phyloP scores from a whole-genome alignment of 148 eudicot species.

The Chenopodium formosanum region DNA sequence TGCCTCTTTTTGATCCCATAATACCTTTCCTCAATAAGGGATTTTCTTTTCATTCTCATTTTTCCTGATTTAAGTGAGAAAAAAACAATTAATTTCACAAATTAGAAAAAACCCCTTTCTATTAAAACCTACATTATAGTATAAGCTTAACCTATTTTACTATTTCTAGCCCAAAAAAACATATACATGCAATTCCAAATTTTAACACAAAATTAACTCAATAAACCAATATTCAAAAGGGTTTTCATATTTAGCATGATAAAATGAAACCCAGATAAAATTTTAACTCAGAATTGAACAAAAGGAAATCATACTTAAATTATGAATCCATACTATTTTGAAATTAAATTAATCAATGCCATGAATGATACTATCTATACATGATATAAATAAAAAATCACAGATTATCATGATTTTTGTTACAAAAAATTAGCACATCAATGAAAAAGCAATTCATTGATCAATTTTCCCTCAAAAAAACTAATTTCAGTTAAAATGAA shows the following conservation, averaged over 20 bases:
- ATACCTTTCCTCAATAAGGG: slow-evolving; percentile 26
- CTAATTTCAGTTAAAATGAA: background rate
- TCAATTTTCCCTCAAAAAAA: background rate
- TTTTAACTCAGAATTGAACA: background rate
- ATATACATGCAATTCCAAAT: background rate
- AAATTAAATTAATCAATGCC: background rate
- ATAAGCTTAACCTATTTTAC: background rate
- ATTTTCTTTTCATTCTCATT: slow-evolving; percentile 24
- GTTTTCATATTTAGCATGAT: background rate
- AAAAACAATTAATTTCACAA: background rate
- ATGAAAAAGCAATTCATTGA: background rate
- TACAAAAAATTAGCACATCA: background rate
- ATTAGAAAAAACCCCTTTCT: background rate
- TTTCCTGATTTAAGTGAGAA: background rate
- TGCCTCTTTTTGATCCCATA: slow-evolving; percentile 27
- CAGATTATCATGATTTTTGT: too few relatives aligned
- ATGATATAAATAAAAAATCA: background rate
- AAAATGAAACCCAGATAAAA: background rate
- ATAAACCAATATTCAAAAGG: background rate
- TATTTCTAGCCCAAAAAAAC: too few relatives aligned
- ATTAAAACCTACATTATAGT: background rate
- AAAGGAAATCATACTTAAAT: background rate
- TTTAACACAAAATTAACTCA: background rate
- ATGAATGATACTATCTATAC: background rate
- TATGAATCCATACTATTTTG: background rate